phyloP scores from a whole-genome alignment of 2,329 filamentous ascomycete genomes.

The Trichoderma aggressivum region DNA sequence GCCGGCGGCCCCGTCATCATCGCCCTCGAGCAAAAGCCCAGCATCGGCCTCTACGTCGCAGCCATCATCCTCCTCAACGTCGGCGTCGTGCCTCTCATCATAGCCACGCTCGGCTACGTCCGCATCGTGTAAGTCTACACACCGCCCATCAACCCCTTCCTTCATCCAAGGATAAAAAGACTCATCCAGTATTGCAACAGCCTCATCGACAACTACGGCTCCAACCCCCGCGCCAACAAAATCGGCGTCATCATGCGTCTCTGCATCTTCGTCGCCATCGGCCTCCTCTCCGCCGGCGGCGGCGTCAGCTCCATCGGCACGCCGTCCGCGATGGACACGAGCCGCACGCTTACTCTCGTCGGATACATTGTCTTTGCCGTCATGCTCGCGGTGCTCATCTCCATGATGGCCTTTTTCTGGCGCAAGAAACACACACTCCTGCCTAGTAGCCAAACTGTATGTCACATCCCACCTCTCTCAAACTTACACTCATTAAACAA shows the following conservation, averaged over 20 bases:
- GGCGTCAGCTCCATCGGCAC: slow-evolving; percentile 21
- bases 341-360: slow-evolving; percentile 23
- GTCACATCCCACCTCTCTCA: neutral
- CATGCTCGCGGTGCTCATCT: slow-evolving; percentile 21
- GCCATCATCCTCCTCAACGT: slow-evolving; percentile 30
- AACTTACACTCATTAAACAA: neutral
- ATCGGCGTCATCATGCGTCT: slow-evolving; percentile 22
- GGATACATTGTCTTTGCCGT: slow-evolving; percentile 26
- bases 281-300: slow-evolving; percentile 24
- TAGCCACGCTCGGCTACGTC: slow-evolving; percentile 27
- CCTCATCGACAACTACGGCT: slow-evolving; percentile 25
- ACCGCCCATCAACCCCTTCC: neutral
- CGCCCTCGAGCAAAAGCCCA: slow-evolving; percentile 23
- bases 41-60: slow-evolving; percentile 27
- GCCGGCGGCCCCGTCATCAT: slow-evolving; percentile 29
- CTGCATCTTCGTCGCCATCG: slow-evolving; percentile 20
- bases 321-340: neutral
- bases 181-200: neutral
- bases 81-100: slow-evolving; percentile 29
- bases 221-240: slow-evolving; percentile 22
- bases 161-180: neutral
- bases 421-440: slow-evolving; percentile 17
- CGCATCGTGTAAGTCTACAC: slow-evolving; percentile 26
- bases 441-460: slow-evolving; percentile 22
- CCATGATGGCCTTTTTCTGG: slow-evolving; percentile 22